These are phyloP conservation scores for Pseudonitzschia delicatissima DNA, from an alignment of 108 stramenopile species.

Conservation along the genomic window DNA sequence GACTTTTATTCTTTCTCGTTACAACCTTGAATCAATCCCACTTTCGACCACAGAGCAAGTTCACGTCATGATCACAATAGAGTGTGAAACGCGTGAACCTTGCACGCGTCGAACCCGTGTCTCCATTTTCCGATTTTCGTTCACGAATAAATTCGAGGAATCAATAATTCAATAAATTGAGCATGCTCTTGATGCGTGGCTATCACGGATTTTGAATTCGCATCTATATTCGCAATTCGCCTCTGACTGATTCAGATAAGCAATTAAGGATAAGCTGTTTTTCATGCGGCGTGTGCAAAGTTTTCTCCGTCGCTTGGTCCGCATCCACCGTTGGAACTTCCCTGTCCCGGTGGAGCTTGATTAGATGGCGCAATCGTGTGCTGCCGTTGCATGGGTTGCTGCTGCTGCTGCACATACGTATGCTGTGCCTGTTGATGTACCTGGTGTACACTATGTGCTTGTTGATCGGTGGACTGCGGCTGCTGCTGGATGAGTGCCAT, in stretches of 20 bases:
- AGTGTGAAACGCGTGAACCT: too few relatives aligned
- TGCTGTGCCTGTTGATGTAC: constrained; percentile 6
- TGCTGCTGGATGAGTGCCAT: constrained; percentile 9
- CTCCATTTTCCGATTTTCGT: too few relatives aligned
- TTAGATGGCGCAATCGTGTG: not conserved
- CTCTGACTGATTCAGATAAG: not conserved
- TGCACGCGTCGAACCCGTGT: too few relatives aligned
- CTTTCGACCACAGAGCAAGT: too few relatives aligned
- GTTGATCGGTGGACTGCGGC: constrained; percentile 11
- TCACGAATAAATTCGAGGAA: too few relatives aligned
- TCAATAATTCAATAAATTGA: too few relatives aligned
- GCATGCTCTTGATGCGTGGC: too few relatives aligned
- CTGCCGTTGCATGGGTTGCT: not conserved
- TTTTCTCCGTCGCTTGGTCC: not conserved
- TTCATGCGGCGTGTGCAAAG: constrained; percentile 3
- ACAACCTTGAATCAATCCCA: too few relatives aligned
- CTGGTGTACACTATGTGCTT: not conserved
- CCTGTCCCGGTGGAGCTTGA: not conserved
- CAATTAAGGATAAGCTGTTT: not conserved
- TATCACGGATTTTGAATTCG: not conserved
- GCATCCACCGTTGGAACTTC: not conserved
- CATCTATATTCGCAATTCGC: not conserved
- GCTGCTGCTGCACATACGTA: constrained; percentile 2
- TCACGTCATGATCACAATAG: too few relatives aligned
- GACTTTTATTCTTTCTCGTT: too few relatives aligned